Conservation (phyloP, 441 rosid species). For the Populus tomentosa region DNA sequence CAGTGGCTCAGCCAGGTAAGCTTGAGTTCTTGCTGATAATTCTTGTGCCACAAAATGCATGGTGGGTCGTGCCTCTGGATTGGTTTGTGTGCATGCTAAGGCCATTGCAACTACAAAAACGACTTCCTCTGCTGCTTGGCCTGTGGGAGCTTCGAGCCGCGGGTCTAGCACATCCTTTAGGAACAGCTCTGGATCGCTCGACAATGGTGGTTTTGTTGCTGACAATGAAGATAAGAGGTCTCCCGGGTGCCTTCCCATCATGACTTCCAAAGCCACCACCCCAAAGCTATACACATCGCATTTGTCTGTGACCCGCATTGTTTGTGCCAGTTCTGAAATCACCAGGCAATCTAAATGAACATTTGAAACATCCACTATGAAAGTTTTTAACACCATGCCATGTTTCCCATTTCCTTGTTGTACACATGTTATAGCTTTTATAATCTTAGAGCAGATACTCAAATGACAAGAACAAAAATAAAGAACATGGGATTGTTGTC, state of each 20-base stretch:
- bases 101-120: conserved; percentile 5
- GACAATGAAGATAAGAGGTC: background rate
- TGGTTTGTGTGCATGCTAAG: conserved; percentile 35
- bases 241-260: conserved; percentile 34
- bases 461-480: background rate
- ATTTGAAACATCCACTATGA: background rate
- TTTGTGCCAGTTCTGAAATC: conserved; percentile 51
- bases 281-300: conserved; percentile 64
- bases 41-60: conserved; percentile 63
- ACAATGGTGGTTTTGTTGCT: conserved; percentile 1
- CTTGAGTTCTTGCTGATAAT: conserved; percentile 33
- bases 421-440: background rate
- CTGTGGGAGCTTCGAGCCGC: conserved; percentile 37
- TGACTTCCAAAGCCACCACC: conserved; percentile 51
- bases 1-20: conserved; percentile 28
- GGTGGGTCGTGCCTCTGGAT: conserved; percentile 34
- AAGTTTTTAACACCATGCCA: background rate
- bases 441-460: background rate
- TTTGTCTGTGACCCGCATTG: conserved; percentile 51
- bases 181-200: conserved; percentile 20
- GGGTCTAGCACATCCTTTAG: conserved; percentile 46
- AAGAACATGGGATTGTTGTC: background rate
- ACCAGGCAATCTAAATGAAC: background rate
- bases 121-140: conserved; percentile 40
- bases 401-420: background rate